Conservation (phyloP, 345 rosid species). For the Arabidopsis arenosa region DNA sequence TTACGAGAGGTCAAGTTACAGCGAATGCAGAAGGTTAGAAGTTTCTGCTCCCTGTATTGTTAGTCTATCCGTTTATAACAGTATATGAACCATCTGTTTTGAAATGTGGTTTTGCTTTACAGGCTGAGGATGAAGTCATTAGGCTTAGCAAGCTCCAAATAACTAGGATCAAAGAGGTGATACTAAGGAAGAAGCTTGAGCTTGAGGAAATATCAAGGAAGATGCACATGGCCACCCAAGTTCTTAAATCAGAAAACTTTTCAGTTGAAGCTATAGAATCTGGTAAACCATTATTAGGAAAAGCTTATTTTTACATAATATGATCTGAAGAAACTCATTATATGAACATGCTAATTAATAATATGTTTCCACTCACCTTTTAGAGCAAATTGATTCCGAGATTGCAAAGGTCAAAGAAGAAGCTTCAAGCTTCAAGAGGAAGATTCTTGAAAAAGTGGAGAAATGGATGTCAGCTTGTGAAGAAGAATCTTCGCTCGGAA, state of each 20-base stretch:
- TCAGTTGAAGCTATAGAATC: slow-evolving; percentile 58
- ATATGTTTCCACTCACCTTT: slow-evolving; percentile 10
- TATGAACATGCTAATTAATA: neutral
- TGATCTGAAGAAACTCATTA: no score
- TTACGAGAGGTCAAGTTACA: no score
- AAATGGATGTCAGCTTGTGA: slow-evolving; percentile 76
- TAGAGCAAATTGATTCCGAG: slow-evolving; percentile 62
- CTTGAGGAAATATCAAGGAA: slow-evolving; percentile 72
- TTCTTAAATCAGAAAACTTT: slow-evolving; percentile 44
- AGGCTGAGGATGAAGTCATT: slow-evolving; percentile 73
- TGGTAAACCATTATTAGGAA: slow-evolving; percentile 46
- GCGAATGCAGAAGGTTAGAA: slow-evolving; percentile 62
- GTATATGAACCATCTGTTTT: no score
- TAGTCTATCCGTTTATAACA: neutral
- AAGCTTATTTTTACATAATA: slow-evolving; percentile 2
- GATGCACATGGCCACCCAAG: slow-evolving; percentile 62
- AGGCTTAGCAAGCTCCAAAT: no score
- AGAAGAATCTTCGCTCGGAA: slow-evolving; percentile 84
- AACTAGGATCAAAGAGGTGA: slow-evolving; percentile 69
- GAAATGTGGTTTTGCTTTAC: no score
- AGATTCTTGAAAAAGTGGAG: no score
- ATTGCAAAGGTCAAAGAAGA: slow-evolving; percentile 70
- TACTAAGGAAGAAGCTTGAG: slow-evolving; percentile 68
- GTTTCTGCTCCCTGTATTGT: neutral
- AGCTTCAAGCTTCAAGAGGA: no score